Percentiles rank a stretch among this genome's conserved stretches.
Evolutionary conservation across 768 basidiomycete genomes (phyloP).

Genomic region (Kwoniella dendrophila): DNA sequence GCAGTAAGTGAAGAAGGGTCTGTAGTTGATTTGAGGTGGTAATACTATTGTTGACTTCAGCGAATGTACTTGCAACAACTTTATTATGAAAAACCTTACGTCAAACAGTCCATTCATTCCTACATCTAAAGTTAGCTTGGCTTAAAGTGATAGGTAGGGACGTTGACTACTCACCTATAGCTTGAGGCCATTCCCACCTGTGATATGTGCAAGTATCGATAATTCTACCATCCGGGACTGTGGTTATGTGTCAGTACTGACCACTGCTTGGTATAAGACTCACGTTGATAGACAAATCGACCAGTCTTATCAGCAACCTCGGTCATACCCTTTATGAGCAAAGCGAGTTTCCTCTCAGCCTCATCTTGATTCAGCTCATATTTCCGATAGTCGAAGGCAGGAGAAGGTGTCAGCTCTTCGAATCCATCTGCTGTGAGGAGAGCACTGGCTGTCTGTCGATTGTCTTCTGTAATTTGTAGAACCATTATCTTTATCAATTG

Average conservation of each 20-base stretch:
- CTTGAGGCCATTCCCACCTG: conserved; percentile 42
- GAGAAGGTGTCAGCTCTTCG: conserved; percentile 15
- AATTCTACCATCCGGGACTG: conserved; percentile 18
- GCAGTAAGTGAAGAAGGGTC: conserved; percentile 14
- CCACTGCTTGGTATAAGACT: neutral
- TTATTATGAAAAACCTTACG: conserved; percentile 11
- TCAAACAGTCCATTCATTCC: conserved; percentile 33
- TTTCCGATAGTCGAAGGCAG: conserved; percentile 26
- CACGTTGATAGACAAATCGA: conserved; percentile 15
- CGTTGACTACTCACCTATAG: conserved; percentile 21
- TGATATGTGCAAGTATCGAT: conserved; percentile 27
- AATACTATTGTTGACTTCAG: conserved; percentile 55
- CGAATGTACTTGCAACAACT: neutral
- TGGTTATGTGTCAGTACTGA: neutral
- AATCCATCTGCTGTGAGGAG: conserved; percentile 18
- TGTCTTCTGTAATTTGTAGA: conserved; percentile 12
- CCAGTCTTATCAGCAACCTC: conserved; percentile 17
- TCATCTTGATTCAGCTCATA: conserved; percentile 27
- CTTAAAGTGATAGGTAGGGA: too few relatives aligned
- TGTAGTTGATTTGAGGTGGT: conserved; percentile 56
- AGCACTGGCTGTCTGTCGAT: conserved; percentile 8
- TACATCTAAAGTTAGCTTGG: neutral
- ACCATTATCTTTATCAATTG: conserved; percentile 1
- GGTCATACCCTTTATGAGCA: conserved; percentile 15
- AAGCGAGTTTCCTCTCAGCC: conserved; percentile 10